These are phyloP conservation scores for Pseudogymnoascus sp. DNA, from an alignment of 2,329 filamentous ascomycete genomes.

Conservation along the genomic window DNA sequence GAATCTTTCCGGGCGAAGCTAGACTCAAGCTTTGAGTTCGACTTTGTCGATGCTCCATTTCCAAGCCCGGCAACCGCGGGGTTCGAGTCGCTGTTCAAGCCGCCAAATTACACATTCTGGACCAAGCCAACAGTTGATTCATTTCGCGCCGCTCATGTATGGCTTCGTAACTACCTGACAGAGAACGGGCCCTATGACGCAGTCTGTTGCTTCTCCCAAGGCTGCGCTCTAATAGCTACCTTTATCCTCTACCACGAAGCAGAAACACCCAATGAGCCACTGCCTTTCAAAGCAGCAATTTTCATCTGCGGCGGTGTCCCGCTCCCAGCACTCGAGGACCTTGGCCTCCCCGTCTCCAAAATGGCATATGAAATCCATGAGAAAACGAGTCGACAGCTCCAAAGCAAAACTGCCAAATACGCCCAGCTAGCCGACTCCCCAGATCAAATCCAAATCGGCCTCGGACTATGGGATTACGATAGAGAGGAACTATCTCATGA, in stretches of 20 bases:
- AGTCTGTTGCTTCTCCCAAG: constrained; percentile 35
- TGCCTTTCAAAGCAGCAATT: constrained; percentile 33
- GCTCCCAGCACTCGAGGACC: constrained; percentile 26
- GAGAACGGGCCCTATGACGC: constrained; percentile 34
- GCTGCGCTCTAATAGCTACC: constrained; percentile 29
- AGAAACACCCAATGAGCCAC: constrained; percentile 23
- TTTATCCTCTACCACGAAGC: constrained; percentile 30
- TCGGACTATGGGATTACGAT: constrained; percentile 17
- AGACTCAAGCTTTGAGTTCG: constrained; percentile 24
- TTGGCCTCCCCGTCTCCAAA: constrained; percentile 28
- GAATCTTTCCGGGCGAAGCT: constrained; percentile 31
- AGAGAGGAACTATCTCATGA: neutral
- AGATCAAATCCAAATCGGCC: neutral
- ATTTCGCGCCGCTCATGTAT: constrained; percentile 21
- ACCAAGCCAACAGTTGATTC: constrained; percentile 19
- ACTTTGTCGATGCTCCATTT: constrained; percentile 33
- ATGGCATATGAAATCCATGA: constrained; percentile 26
- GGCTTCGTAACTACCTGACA: constrained; percentile 27
- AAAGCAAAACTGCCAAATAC: constrained; percentile 1
- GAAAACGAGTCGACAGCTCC: constrained; percentile 21
- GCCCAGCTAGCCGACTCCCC: constrained; percentile 19
- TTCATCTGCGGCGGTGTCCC: constrained; percentile 35
- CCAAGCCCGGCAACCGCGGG: constrained; percentile 28
- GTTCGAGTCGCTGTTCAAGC: constrained; percentile 33
- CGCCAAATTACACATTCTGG: constrained; percentile 33